Evolutionary conservation across 2,329 filamentous ascomycete genomes (phyloP).

Genomic region (Lachnellula occidentalis): DNA sequence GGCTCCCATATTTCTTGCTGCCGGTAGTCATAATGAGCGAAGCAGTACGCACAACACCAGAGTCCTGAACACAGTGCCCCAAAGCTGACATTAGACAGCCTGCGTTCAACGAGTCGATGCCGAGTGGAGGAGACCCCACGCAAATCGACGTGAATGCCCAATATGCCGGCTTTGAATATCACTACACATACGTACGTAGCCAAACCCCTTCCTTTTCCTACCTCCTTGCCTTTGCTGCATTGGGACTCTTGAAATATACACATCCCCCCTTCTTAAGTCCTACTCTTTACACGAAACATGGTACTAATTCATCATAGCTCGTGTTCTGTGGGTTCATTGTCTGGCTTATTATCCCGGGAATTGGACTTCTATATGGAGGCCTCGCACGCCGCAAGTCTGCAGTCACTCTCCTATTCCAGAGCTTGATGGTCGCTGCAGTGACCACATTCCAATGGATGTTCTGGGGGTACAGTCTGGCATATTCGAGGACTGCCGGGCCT

Average conservation of each 20-base stretch:
- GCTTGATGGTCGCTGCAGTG: slow-evolving; percentile 51
- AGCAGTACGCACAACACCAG: slow-evolving; percentile 4
- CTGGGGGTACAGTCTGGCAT: slow-evolving; percentile 60
- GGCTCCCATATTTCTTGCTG: neutral
- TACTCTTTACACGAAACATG: too few relatives aligned
- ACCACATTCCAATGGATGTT: slow-evolving; percentile 55
- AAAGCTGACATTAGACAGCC: slow-evolving; percentile 16
- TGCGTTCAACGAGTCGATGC: slow-evolving; percentile 28
- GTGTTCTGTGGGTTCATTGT: slow-evolving; percentile 55
- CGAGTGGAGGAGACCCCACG: slow-evolving; percentile 49
- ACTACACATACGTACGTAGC: slow-evolving; percentile 49
- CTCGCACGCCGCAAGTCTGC: slow-evolving; percentile 58
- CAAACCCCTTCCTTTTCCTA: too few relatives aligned
- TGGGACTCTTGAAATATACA: too few relatives aligned
- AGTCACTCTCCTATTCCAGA: slow-evolving; percentile 57
- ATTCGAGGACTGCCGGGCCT: slow-evolving; percentile 51
- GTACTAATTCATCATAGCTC: too few relatives aligned
- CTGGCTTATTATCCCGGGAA: slow-evolving; percentile 62
- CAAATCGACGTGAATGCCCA: slow-evolving; percentile 47
- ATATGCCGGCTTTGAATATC: slow-evolving; percentile 53
- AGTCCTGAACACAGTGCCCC: too few relatives aligned
- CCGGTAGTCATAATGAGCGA: slow-evolving; percentile 14
- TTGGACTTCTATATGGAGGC: slow-evolving; percentile 60
- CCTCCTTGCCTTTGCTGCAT: too few relatives aligned
- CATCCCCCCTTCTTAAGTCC: too few relatives aligned